Evolutionary conservation across 139 green algal species (phyloP), one percentile per base, ranked within the genome.

Genomic region (Chlamydomonas incerta): DNA sequence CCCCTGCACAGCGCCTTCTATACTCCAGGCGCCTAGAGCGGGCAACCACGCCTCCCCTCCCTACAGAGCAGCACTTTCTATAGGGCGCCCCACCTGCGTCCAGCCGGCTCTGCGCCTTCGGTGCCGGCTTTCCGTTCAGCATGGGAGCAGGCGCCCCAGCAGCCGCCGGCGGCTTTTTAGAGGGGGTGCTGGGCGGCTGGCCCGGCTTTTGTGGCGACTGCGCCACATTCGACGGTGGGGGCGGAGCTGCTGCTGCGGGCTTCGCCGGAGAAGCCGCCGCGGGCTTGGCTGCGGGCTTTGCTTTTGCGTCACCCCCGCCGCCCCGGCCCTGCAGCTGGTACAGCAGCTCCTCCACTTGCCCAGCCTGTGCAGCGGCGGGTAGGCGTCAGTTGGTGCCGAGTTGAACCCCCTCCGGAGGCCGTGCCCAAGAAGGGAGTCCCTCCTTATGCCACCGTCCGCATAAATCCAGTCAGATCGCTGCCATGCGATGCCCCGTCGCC

Each of bases 321-420:
- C 46, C 73, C 24, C 86, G 87, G 41, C 92, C 50, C 74, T 88
- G 80, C 33, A 96, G 89, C 63, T 92, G 52, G 14, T 90, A 73
- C 52, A 95, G 81, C 29, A 96, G 77, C 41, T 90, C 77, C 57
- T 95, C 88, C 31, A 96, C 90, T 31, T 88, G 75, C 9, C 77
- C 79, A 13, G 88, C 75, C 91, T 94, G 87, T 52, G 28, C 18
- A 62, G 8, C 8, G 17, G 55, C 8, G 31, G 21, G 41, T 26
- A 11, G 0, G 75, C 33, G 46, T 69, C 2, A 47, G 20, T 35
- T 24, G 37, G 66, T 46, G 41, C 41, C 41, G 41, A 50, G 41
- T 5, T 8, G 8, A 23, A 62, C 55, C 55, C 55, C 11, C 55
- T 62, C 55, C 55, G n/a, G n/a, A n/a, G n/a, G n/a, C n/a, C n/a